Conservation (phyloP, 371 early-diverging fungal species). For the Vairimorpha necatrix region DNA sequence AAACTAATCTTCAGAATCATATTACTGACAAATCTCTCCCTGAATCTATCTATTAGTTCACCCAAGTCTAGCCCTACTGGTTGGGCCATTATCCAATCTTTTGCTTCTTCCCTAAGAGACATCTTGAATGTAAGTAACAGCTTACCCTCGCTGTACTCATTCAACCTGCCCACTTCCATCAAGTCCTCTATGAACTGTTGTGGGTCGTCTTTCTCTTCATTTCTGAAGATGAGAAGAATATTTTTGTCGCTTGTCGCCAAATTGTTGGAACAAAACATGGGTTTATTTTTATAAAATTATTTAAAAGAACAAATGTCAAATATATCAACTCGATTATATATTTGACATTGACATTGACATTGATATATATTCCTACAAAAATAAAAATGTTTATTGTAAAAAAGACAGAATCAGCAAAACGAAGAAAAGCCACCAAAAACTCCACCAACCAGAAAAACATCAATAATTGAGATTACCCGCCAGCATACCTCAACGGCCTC, state of each 20-base stretch:
- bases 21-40: constrained; percentile 1
- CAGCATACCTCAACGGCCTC: too few relatives aligned
- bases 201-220: constrained; percentile 1
- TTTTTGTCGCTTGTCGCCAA: constrained; percentile 1
- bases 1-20: neutral
- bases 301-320: too few relatives aligned
- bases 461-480: too few relatives aligned
- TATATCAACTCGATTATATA: too few relatives aligned
- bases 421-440: too few relatives aligned
- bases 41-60: neutral
- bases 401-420: too few relatives aligned
- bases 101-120: neutral
- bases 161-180: neutral
- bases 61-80: neutral
- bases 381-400: too few relatives aligned
- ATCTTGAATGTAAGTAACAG: constrained; percentile 1
- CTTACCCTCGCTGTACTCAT: constrained; percentile 15
- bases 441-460: too few relatives aligned
- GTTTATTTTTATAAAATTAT: too few relatives aligned
- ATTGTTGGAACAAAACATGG: constrained; percentile 17
- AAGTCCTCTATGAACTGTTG: constrained; percentile 5
- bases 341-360: too few relatives aligned
- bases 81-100: constrained; percentile 1
- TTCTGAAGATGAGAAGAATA: constrained; percentile 10
- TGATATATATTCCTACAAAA: too few relatives aligned